Percentiles rank a stretch among this genome's conserved stretches.
Conservation (phyloP, 2,329 filamentous ascomycete genomes). For the Fonsecaea nubica region DNA sequence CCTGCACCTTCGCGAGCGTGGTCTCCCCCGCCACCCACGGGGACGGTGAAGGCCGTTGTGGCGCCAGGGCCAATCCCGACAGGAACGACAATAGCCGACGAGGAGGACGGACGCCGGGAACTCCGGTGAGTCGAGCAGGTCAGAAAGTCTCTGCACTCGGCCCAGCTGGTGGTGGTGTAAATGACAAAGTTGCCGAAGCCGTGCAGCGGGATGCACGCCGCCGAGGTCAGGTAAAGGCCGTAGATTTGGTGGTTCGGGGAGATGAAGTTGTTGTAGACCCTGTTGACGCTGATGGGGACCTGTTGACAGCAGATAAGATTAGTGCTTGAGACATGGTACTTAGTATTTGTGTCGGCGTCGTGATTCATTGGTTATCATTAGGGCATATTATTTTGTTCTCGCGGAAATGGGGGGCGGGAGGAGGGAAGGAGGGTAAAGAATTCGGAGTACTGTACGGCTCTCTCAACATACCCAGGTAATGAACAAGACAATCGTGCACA, state of each 20-base stretch:
- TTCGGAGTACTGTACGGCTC: not conserved
- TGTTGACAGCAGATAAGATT: not conserved
- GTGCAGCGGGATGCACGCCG: constrained; percentile 31
- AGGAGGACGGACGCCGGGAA: constrained; percentile 14
- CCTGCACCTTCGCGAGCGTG: too few species aligned
- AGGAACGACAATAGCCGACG: not conserved
- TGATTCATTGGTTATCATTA: too few species aligned
- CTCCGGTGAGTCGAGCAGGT: constrained; percentile 12
- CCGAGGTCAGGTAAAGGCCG: constrained; percentile 30
- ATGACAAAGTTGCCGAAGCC: constrained; percentile 32
- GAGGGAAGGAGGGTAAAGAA: not conserved
- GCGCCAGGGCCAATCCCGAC: not conserved
- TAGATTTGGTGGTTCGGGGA: constrained; percentile 31
- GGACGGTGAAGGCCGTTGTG: too few species aligned
- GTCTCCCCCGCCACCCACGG: not conserved
- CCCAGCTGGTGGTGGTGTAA: constrained; percentile 32
- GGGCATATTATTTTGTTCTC: too few species aligned
- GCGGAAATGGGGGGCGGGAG: not conserved
- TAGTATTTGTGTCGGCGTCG: too few species aligned
- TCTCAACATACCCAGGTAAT: constrained; percentile 31
- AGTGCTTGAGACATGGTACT: too few species aligned
- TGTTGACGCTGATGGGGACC: constrained; percentile 32
- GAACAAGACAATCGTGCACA: constrained; percentile 32
- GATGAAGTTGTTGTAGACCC: constrained; percentile 35
- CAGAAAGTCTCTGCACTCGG: constrained; percentile 27